These are phyloP conservation scores for Colletotrichum caudatum DNA, from an alignment of 2,329 filamentous ascomycete species.

Conservation along the genomic window DNA sequence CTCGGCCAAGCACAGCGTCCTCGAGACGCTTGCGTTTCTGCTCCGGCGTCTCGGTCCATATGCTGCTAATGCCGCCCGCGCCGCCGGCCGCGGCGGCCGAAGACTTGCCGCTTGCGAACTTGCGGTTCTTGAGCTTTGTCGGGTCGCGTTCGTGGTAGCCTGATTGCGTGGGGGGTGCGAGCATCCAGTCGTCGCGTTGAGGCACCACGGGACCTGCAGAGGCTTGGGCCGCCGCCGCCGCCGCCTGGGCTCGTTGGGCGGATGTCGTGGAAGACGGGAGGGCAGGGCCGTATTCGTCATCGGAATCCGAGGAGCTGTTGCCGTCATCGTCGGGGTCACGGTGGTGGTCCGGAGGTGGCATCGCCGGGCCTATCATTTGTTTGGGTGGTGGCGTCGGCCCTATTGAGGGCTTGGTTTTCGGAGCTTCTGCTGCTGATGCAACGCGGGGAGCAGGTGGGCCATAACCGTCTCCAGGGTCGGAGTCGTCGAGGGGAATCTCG, in stretches of 20 bases:
- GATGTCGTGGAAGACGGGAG: constrained; percentile 60
- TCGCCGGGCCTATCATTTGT: constrained; percentile 57
- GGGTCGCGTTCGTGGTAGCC: constrained; percentile 77
- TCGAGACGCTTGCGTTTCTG: constrained; percentile 85
- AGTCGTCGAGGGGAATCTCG: constrained; percentile 55
- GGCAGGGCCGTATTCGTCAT: constrained; percentile 71
- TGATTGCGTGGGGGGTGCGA: constrained; percentile 72
- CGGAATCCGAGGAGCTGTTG: constrained; percentile 55
- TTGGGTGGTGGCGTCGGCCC: constrained; percentile 48
- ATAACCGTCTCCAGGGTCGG: constrained; percentile 52
- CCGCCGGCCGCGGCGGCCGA: constrained; percentile 45
- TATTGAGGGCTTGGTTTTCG: constrained; percentile 43
- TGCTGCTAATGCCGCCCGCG: constrained; percentile 64
- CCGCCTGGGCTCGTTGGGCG: constrained; percentile 50
- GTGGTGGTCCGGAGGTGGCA: constrained; percentile 56
- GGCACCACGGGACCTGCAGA: constrained; percentile 57
- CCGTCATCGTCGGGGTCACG: constrained; percentile 46
- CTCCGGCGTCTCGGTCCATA: constrained; percentile 94
- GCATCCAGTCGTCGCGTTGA: constrained; percentile 88
- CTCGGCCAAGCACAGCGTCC: constrained; percentile 84
- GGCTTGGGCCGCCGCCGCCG: constrained; percentile 48
- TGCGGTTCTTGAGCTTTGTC: constrained; percentile 83
- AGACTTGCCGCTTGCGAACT: constrained; percentile 77
- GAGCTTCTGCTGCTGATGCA: constrained; percentile 40
- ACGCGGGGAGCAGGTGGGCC: constrained; percentile 43